Evolutionary conservation across 257 asterid species (phyloP).

Genomic region (Solanum pimpinellifolium): DNA sequence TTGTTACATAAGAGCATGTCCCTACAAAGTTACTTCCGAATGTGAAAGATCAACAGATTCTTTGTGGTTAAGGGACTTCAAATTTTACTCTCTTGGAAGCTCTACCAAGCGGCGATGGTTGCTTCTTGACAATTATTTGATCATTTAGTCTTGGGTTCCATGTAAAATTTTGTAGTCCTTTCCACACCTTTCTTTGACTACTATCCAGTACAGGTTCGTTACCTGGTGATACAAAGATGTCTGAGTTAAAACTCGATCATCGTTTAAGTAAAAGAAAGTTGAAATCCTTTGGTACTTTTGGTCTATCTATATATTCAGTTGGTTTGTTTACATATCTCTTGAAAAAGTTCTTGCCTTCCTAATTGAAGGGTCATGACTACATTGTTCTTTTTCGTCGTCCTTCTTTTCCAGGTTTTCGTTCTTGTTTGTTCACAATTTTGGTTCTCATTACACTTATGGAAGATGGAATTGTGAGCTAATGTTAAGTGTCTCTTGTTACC

Average conservation of each 20-base stretch:
- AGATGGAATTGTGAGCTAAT: background rate
- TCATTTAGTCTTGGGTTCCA: background rate
- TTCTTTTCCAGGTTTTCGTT: background rate
- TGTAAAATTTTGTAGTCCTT: background rate
- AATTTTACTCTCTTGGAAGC: background rate
- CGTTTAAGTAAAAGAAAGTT: background rate
- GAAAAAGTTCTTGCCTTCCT: background rate
- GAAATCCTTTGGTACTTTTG: background rate
- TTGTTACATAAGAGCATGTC: constrained; percentile 19
- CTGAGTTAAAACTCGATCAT: background rate
- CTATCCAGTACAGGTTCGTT: background rate
- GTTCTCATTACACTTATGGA: background rate
- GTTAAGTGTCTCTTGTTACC: background rate
- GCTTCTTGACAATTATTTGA: background rate
- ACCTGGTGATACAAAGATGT: background rate
- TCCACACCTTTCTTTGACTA: background rate
- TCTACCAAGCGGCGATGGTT: background rate
- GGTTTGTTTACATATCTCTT: background rate
- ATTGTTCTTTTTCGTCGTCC: background rate
- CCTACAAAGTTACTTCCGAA: background rate
- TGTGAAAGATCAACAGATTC: background rate
- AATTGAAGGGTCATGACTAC: background rate
- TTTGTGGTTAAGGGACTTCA: background rate
- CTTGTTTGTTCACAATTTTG: background rate
- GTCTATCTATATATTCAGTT: background rate